A percentile compares a stretch with the other conserved stretches of the same genome.
phyloP scores from a whole-genome alignment of 2,329 filamentous ascomycete genomes.

The Exophiala sp. region DNA sequence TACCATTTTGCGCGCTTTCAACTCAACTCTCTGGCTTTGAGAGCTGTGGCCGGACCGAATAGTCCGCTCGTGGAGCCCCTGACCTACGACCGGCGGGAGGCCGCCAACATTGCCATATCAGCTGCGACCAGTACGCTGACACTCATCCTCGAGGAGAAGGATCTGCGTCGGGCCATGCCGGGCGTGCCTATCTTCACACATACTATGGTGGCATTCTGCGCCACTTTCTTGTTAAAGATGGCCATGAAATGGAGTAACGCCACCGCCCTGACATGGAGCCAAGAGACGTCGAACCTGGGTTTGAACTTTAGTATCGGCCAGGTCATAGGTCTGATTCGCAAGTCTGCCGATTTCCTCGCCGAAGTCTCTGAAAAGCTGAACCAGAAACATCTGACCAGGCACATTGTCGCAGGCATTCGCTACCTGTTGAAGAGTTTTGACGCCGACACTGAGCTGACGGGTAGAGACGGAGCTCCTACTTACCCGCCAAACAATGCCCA shows the following conservation, averaged over 20 bases:
- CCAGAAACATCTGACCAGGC: slow-evolving; percentile 39
- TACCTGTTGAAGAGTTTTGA: slow-evolving; percentile 9
- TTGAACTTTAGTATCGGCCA: slow-evolving; percentile 38
- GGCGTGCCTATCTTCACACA: slow-evolving; percentile 40
- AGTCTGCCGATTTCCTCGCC: slow-evolving; percentile 38
- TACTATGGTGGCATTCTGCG: slow-evolving; percentile 43
- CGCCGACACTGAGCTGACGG: background rate
- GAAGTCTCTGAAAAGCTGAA: slow-evolving; percentile 35
- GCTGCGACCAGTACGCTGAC: slow-evolving; percentile 44
- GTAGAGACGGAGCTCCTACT: background rate
- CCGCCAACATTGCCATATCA: slow-evolving; percentile 43
- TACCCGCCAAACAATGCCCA: background rate
- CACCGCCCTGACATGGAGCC: background rate
- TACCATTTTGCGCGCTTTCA: slow-evolving; percentile 51
- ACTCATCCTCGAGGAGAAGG: slow-evolving; percentile 42
- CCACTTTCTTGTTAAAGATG: slow-evolving; percentile 40
- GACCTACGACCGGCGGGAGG: slow-evolving; percentile 41
- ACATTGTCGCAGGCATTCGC: slow-evolving; percentile 38
- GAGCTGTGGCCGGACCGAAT: slow-evolving; percentile 38
- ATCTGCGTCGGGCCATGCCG: slow-evolving; percentile 44
- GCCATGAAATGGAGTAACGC: slow-evolving; percentile 37
- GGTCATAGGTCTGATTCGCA: slow-evolving; percentile 33
- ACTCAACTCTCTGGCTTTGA: slow-evolving; percentile 41
- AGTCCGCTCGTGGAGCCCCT: slow-evolving; percentile 23
- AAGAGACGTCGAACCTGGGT: slow-evolving; percentile 37